Evolutionary conservation across 257 asterid species (phyloP).

Genomic region (Gentiana dahurica): DNA sequence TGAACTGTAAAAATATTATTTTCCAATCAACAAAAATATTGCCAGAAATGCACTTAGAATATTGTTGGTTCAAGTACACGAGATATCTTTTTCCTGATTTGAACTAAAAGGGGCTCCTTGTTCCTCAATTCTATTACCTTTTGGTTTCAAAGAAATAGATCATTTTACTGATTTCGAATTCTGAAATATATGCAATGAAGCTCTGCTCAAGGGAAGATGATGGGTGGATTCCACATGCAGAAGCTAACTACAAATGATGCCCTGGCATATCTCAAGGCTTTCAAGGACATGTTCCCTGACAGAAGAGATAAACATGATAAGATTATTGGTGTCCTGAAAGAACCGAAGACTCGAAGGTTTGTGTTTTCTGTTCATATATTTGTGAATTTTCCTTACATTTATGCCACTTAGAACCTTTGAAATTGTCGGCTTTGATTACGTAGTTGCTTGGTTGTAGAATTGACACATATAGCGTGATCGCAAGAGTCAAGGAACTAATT

Average conservation of each 20-base stretch:
- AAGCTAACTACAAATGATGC: slow-evolving; percentile 65
- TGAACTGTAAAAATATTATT: too few relatives aligned
- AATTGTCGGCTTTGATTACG: neutral
- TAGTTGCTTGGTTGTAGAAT: slow-evolving; percentile 32
- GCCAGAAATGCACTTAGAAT: too few relatives aligned
- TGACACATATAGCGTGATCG: slow-evolving; percentile 56
- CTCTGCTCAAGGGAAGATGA: slow-evolving; percentile 54
- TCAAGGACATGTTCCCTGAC: slow-evolving; percentile 73
- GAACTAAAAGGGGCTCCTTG: too few relatives aligned
- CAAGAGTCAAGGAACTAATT: slow-evolving; percentile 77
- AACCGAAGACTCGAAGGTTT: slow-evolving; percentile 83
- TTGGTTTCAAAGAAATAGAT: too few relatives aligned
- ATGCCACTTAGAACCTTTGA: too few relatives aligned
- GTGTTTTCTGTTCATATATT: slow-evolving; percentile 3
- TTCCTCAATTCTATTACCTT: too few relatives aligned
- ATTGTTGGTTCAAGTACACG: too few relatives aligned
- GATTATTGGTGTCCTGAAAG: slow-evolving; percentile 94
- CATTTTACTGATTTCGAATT: neutral
- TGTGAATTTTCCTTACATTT: neutral
- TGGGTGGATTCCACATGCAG: slow-evolving; percentile 44
- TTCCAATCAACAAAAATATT: too few relatives aligned
- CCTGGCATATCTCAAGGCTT: slow-evolving; percentile 64
- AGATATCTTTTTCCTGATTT: too few relatives aligned
- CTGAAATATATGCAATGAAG: slow-evolving; percentile 31
- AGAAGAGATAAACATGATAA: slow-evolving; percentile 61